Percentiles rank a stretch among this genome's conserved stretches.
Evolutionary conservation across 2,329 filamentous ascomycete species (phyloP).

Genomic region (Thelonectria discophora): DNA sequence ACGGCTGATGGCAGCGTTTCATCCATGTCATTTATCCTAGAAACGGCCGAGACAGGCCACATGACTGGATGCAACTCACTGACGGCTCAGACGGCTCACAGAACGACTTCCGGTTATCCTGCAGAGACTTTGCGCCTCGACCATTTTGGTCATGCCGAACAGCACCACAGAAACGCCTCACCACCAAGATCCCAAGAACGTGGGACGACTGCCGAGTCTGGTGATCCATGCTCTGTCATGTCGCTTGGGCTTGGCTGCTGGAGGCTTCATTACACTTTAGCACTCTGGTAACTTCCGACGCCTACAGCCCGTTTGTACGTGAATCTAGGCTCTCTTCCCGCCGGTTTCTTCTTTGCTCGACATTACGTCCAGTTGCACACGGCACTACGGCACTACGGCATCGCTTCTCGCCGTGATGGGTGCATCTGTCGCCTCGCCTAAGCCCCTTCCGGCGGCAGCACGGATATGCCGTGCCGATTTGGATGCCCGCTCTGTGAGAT

Average conservation of each 20-base stretch:
- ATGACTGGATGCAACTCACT: neutral
- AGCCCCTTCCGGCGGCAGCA: neutral
- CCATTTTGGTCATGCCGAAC: neutral
- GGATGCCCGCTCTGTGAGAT: neutral
- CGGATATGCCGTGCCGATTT: conserved; percentile 16
- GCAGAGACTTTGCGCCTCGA: neutral
- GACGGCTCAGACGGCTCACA: neutral
- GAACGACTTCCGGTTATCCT: neutral
- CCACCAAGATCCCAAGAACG: neutral
- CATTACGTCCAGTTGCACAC: neutral
- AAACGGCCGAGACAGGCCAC: too few species aligned
- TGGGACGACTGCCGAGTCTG: neutral
- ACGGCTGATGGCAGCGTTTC: neutral
- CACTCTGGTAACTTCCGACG: neutral
- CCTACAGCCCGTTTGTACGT: too few species aligned
- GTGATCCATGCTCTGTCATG: neutral
- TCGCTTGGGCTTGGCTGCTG: neutral
- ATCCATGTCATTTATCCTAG: neutral
- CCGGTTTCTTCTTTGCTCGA: neutral
- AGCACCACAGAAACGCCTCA: neutral
- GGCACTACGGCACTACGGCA: neutral
- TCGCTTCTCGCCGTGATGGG: neutral
- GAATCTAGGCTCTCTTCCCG: neutral
- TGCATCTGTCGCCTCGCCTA: neutral
- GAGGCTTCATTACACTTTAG: neutral